Percentiles rank a stretch among this genome's conserved stretches.
Conservation (phyloP, 306 rosid species). For the Ormosia semicastrata region DNA sequence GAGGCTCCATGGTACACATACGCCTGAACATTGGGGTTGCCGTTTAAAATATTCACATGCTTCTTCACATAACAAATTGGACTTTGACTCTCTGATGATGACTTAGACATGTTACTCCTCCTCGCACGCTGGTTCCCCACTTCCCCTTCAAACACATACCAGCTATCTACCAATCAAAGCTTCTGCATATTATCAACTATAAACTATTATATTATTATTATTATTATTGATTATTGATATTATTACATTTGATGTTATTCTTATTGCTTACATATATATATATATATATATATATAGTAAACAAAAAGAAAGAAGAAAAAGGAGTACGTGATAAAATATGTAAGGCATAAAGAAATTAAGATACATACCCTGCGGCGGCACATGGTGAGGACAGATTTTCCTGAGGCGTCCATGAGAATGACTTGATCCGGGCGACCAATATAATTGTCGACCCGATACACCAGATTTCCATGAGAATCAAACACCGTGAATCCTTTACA, state of each 20-base stretch:
- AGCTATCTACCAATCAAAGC: conserved; percentile 52
- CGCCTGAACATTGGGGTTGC: conserved; percentile 45
- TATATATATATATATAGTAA: not conserved
- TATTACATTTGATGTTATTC: not conserved
- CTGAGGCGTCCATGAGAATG: conserved; percentile 75
- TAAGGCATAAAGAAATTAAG: not conserved
- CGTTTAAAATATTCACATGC: conserved; percentile 44
- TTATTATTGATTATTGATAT: not conserved
- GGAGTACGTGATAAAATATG: too few relatives aligned
- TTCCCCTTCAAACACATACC: conserved; percentile 78
- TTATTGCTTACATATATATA: too few relatives aligned
- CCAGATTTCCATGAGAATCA: conserved; percentile 62
- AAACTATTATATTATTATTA: not conserved
- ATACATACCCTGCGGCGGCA: conserved; percentile 59
- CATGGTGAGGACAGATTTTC: conserved; percentile 69
- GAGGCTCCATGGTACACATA: conserved; percentile 38
- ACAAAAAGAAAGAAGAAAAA: not conserved
- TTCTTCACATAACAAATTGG: conserved; percentile 65
- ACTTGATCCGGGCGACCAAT: conserved; percentile 52
- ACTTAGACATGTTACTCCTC: not conserved
- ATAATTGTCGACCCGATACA: conserved; percentile 79
- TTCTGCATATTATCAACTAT: conserved; percentile 36
- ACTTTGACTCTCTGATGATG: conserved; percentile 25
- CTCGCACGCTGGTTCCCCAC: not conserved
- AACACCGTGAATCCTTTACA: conserved; percentile 84